Base-by-base conservation (phyloP, 2,329 filamentous ascomycete genomes). In the Colletotrichum horii region DNA sequence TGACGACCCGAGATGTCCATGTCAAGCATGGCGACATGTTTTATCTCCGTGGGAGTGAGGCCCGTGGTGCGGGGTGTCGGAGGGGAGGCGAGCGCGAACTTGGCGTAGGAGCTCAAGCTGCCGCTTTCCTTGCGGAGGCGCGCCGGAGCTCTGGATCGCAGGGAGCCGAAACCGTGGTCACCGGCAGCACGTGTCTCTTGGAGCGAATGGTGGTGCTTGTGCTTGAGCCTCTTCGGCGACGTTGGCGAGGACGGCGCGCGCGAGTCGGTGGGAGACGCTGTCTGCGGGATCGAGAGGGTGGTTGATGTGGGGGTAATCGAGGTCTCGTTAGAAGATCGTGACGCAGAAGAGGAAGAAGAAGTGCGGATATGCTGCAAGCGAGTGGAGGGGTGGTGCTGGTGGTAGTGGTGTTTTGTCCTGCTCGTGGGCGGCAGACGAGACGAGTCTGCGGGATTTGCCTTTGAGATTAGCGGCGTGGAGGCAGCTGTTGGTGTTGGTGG, bases 1-100 rank as follows among this genome's bases (percentile, higher is more conserved):
- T 74, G 65, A 56, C 74, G 74, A 71, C 74, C 68, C 62, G 68
- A 72, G 69, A 60, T 62, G 76, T 82, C 81, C 74, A 72, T 73
- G 71, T 81, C 80, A 74, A 79, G 78, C 83, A 86, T 85, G 81
- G 80, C 78, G 76, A 81, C 83, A 85, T 85, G 82, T 81, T 85
- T 83, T 55, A 80, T 66, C 76, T 82, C 81, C 70, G 79, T 69
- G 32, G 82, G 74, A 26, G 76, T 74, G 61, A 76, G 56, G 34
- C 68, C 70, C 30, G 58, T 58, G 26, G 22, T 56, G 66, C 60
- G 64, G 24, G 74, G 67, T 16, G 72, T 52, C 15, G 73, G 22
- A 5, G 66, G 76, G 26, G 74, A 34, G n/a, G 65, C 64, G 19
- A 74, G 58, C 4, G 70, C 70, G 19, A 65, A 30, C 48, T 72